Evolutionary conservation across 805 yeast species (phyloP), one percentile per base, ranked within the genome.

Genomic region (Kazachstania taianensis): DNA sequence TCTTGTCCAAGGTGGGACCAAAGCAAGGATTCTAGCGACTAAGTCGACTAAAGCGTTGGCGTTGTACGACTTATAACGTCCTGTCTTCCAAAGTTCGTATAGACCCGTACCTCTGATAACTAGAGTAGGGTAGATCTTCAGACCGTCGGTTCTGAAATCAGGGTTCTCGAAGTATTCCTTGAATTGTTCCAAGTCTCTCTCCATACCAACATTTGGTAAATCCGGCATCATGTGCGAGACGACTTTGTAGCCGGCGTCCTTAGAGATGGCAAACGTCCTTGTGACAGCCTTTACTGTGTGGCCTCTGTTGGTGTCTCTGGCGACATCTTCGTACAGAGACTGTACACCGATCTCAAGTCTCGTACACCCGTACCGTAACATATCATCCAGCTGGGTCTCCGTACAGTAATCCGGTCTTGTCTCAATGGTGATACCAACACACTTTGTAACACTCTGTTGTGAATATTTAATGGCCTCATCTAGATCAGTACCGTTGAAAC

Each of bases 151-250:
- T 59, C 98, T 73, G 62, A 92, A 92, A 20, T 76, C 94, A 1
- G 98, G 98, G 57, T 84, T 92, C 50, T 89, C 97, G 56, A 92
- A 92, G 64, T 92, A 92, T 58, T 92, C 98, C 52, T 80, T 75
- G 55, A 92, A 92, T 63, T 92, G 98, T 53, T 86, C 95, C 40
- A 89, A 65, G 57, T 92, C 98, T 57, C 98, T 74, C 62, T 92
- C 98, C 94, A 89, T 84, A 14, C 97, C 98, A 40, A 92, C 96
- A 53, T 92, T 92, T 13, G 98, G 98, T 50, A 92, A 69, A 66
- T 92, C 98, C 12, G 98, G 98, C 98, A 92, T 92, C 98, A 92
- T 92, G 63, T 92, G 98, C 45, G 94, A 78, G 17, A 92, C 98
- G 36, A 92, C 94, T 57, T 92, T 92, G 62, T 87, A 92, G 10